Conservation (phyloP, 352 stramenopile genomes). For the Globisporangium heterothallicum region DNA sequence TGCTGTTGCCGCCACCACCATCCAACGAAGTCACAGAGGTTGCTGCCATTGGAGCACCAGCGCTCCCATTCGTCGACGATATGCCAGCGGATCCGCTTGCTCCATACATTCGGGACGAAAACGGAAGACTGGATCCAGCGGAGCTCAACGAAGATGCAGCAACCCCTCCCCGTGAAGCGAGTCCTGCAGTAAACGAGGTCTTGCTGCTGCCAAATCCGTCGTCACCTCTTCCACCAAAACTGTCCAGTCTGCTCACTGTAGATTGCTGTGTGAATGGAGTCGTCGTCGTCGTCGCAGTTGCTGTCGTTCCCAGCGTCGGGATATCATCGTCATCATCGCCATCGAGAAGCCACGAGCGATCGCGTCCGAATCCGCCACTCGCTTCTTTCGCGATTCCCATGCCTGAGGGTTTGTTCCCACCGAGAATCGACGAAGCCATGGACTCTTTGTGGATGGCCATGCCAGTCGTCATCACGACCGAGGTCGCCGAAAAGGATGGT, state of each 20-base stretch:
- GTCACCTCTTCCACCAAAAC: not conserved
- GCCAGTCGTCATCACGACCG: not conserved
- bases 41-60: not conserved
- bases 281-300: not conserved
- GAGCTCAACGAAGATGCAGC: not conserved
- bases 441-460: not conserved
- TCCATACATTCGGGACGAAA: slow-evolving; percentile 11
- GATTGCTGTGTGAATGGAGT: not conserved
- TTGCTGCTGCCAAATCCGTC: not conserved
- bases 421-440: not conserved
- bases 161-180: not conserved
- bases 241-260: slow-evolving; percentile 3
- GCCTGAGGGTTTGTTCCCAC: not conserved
- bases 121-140: not conserved
- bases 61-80: not conserved
- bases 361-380: slow-evolving; percentile 36
- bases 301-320: not conserved
- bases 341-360: slow-evolving; percentile 54
- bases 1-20: not conserved
- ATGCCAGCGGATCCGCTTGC: not conserved
- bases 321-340: slow-evolving; percentile 26
- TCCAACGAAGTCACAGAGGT: not conserved
- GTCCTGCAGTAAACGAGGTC: slow-evolving; percentile 2
- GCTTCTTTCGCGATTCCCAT: slow-evolving; percentile 12
- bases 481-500: slow-evolving; percentile 8